Evolutionary conservation across 768 basidiomycete genomes (phyloP), one percentile per base, ranked within the genome.

Genomic region (Pleurotus ostreatus): DNA sequence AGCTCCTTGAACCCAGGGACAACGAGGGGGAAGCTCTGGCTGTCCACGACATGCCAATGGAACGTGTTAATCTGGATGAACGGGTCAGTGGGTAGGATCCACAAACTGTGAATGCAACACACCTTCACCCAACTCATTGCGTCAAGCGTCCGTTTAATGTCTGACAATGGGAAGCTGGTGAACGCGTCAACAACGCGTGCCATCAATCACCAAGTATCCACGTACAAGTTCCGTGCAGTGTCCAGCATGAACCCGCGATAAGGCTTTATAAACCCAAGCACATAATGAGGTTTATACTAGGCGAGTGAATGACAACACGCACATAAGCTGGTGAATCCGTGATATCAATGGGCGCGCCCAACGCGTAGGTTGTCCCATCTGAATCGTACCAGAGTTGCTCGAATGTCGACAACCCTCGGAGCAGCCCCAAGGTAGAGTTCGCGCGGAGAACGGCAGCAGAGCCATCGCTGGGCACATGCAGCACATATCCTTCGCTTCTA

Each of bases 1-100:
- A 94, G 72, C 55, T 82, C 80, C 0, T 85, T 78, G 64, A 80
- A 86, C 8, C 77, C 77, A 2, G 81, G 72, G 16, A 93, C 71
- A 39, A 79, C 74, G 13, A 94, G 75, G 1, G 92, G 91, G 74
- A 89, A 94, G 37, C 83, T 85, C 63, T 94, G 89, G 54, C 84
- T 83, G 69, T 94, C 92, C 37, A 84, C 83, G 56, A 91, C 75
- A 64, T 94, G 92, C 92, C 91, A 94, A 60, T 94, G 89, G 62
- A 94, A 80, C 1, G 81, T 82, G 68, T 85, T 92, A 48, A 90
- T 79, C 83, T 85, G 44, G 5, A 26, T 13, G 53, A 34, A 7
- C 34, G 41, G 22, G 30, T 9, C 20, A 26, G 43, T 7, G 12
- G 49, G 6, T 16, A 22, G 41, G 25, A 15, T 38, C 11, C 13